phyloP scores from a whole-genome alignment of 495 filamentous ascomycete genomes.

The Oleoguttula mirabilis region DNA sequence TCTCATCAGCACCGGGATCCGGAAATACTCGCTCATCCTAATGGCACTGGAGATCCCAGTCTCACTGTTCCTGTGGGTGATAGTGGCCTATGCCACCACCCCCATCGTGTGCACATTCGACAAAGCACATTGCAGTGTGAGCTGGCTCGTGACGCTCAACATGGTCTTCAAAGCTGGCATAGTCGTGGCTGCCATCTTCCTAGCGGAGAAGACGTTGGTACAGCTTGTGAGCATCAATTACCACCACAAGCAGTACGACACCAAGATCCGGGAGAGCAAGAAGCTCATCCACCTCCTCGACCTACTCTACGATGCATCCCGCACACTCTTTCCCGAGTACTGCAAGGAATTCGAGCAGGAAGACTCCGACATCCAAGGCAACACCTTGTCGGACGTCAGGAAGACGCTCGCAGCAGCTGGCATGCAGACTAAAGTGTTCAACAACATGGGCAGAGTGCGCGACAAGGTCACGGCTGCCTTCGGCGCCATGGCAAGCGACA shows the following conservation, averaged over 20 bases:
- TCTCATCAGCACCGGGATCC: conserved; percentile 19
- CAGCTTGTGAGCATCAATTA: conserved; percentile 22
- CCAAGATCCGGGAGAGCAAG: conserved; percentile 22
- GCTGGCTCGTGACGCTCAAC: conserved; percentile 11
- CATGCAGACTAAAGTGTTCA: conserved; percentile 10
- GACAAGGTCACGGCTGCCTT: conserved; percentile 20
- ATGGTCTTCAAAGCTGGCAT: conserved; percentile 18
- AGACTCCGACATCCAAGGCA: conserved; percentile 17
- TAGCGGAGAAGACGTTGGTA: conserved; percentile 22
- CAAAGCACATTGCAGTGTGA: neutral
- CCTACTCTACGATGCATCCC: conserved; percentile 21
- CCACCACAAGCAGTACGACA: conserved; percentile 24
- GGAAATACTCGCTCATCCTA: conserved; percentile 18
- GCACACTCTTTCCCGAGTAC: conserved; percentile 17
- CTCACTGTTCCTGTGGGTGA: conserved; percentile 20
- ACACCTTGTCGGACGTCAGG: conserved; percentile 7
- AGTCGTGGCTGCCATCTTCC: conserved; percentile 15
- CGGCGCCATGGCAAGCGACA: conserved; percentile 17
- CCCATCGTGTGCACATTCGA: conserved; percentile 12
- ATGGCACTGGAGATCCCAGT: conserved; percentile 18
- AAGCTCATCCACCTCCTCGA: conserved; percentile 18
- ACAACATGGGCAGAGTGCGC: conserved; percentile 15
- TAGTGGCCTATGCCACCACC: conserved; percentile 17
- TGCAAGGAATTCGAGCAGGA: conserved; percentile 19
- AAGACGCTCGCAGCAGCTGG: conserved; percentile 1